Evolutionary conservation across 2,329 filamentous ascomycete species (phyloP).

Genomic region (Clonostachys sp.): DNA sequence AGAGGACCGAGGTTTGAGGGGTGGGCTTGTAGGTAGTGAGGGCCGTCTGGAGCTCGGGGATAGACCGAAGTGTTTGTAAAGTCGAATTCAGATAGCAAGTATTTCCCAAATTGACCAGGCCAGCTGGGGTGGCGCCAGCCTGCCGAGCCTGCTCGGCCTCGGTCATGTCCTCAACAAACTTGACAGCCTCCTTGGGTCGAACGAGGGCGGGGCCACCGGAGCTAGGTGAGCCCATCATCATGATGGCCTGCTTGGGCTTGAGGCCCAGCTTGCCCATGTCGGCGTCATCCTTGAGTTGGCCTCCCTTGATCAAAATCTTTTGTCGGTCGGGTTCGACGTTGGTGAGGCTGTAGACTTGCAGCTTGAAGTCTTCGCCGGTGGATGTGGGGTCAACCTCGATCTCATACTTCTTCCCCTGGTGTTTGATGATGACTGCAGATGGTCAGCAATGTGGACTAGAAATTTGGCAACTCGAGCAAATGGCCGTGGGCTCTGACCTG

Average conservation of each 20-base stretch:
- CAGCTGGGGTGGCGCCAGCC: constrained; percentile 80
- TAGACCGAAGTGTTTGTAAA: constrained; percentile 81
- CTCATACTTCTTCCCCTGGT: constrained; percentile 92
- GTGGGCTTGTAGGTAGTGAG: constrained; percentile 52
- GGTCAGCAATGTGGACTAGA: not conserved
- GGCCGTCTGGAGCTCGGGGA: constrained; percentile 85
- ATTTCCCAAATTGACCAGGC: constrained; percentile 89
- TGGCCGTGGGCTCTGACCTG: constrained; percentile 31
- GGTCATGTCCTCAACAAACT: constrained; percentile 96
- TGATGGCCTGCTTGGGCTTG: constrained; percentile 81
- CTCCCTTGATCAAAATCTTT: constrained; percentile 91
- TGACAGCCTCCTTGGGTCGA: constrained; percentile 75
- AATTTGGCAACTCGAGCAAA: too few relatives aligned
- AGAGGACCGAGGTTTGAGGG: constrained; percentile 33
- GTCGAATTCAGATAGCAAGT: constrained; percentile 99
- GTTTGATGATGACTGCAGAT: constrained; percentile 77
- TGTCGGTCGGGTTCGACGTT: constrained; percentile 95
- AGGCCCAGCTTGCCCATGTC: constrained; percentile 78
- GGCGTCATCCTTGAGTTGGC: constrained; percentile 92
- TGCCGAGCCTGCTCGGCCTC: constrained; percentile 83
- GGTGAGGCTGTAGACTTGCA: constrained; percentile 90
- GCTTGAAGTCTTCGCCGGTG: constrained; percentile 90
- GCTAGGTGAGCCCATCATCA: constrained; percentile 93
- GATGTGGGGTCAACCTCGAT: constrained; percentile 83
- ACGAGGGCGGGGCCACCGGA: constrained; percentile 56